Conservation (phyloP, 1,284 basidiomycete genomes). For the Boletus semigastroideus region DNA sequence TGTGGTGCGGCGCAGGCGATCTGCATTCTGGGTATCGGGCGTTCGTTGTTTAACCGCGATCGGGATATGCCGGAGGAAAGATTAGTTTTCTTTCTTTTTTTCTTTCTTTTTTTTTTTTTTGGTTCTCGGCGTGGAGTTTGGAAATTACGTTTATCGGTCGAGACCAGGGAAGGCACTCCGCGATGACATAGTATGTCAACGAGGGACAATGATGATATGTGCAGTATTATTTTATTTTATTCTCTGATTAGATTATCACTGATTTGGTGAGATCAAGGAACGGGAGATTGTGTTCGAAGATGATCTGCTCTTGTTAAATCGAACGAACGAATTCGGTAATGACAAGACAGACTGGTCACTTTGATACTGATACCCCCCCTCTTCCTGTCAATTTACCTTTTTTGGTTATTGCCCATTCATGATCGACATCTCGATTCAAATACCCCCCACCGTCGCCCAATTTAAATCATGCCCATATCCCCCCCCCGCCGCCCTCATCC, state of each 20-base stretch:
- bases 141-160: not conserved
- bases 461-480: conserved; percentile 22
- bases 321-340: conserved; percentile 21
- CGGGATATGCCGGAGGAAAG: no score
- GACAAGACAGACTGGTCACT: conserved; percentile 12
- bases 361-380: not conserved
- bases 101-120: no score
- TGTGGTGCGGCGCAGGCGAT: not conserved
- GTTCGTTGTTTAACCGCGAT: not conserved
- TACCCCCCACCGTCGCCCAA: conserved; percentile 5
- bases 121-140: no score
- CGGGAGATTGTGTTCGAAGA: no score
- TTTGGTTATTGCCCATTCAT: conserved; percentile 13
- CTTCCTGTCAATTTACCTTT: conserved; percentile 9
- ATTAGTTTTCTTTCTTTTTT: no score
- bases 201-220: not conserved
- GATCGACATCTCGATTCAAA: conserved; percentile 14
- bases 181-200: conserved; percentile 20
- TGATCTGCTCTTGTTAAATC: conserved; percentile 27
- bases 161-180: conserved; percentile 20
- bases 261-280: conserved; percentile 12
- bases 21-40: conserved; percentile 7
- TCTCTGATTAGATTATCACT: conserved; percentile 7
- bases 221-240: no score
- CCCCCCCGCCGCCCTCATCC: not conserved